Base-by-base conservation (phyloP, 345 rosid genomes). In the Ailanthus altissimus region DNA sequence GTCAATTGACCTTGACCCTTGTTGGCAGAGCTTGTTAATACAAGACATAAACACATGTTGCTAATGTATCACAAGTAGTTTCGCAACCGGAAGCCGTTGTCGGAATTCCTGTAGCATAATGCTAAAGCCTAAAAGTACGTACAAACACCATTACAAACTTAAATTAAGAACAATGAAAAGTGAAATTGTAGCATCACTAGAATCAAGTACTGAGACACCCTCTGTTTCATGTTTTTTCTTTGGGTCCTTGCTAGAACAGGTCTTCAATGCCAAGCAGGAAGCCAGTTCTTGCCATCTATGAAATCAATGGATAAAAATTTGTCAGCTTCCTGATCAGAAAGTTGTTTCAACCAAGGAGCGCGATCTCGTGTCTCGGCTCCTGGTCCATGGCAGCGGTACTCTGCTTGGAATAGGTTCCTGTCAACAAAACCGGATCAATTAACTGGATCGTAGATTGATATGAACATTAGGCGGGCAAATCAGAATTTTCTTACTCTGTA, bases 251-350 rank as follows among this genome's bases (percentile, higher is more conserved):
- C n/a, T n/a, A n/a, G n/a, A n/a, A n/a, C n/a, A n/a, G n/a, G n/a
- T 28, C 7, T 75, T 70, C 54, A 78, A 7, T 60, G 16, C 87
- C 87, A 88, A 62, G 72, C 96, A 9, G 99, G 99, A 32, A 96
- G 92, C 98, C 99, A 93, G 11, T 87, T 74, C 45, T 82, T 77
- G 66, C 99, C 99, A 75, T 89, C 81, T 25, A 96, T 87, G 83
- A 85, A 92, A 80, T 90, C 91, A 73, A 92, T 82, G 56, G 97
- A 83, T 82, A 85, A 46, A 85, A 85, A 93, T 2, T 65, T 68
- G 28, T 69, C 74, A 28, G 89, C 97, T 83, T 95, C 97, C 73
- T 84, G 38, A 0, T 90, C 88, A 0, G 91, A 86, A 14, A 95
- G 91, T 66, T 89, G 90, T 79, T 83, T 90, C 21, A 91, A 75